Percentiles rank a stretch among this genome's conserved stretches.
These are phyloP conservation scores for Macrolepiota albuminosa DNA, from an alignment of 768 basidiomycete species.

Conservation along the genomic window DNA sequence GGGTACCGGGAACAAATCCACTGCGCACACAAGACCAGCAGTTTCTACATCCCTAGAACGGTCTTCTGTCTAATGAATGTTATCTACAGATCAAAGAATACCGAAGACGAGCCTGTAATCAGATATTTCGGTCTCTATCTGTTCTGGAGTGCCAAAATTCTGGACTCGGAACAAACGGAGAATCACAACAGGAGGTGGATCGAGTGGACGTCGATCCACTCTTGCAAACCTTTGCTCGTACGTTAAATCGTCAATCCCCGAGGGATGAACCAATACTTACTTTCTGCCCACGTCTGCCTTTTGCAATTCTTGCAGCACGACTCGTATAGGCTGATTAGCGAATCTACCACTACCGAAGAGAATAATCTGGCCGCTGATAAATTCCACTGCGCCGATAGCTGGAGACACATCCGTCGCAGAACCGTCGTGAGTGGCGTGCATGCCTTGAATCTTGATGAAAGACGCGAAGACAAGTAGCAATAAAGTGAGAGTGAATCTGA, in stretches of 20 bases:
- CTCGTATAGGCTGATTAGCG: constrained; percentile 40
- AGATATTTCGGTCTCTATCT: constrained; percentile 44
- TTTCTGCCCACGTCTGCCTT: constrained; percentile 67
- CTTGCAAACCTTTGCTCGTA: constrained; percentile 41
- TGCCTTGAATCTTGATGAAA: neutral
- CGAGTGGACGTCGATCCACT: constrained; percentile 62
- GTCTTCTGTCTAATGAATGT: neutral
- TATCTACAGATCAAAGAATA: neutral
- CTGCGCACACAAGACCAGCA: constrained; percentile 64
- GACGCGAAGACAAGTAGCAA: neutral
- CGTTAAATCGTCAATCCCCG: neutral
- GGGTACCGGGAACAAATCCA: constrained; percentile 65
- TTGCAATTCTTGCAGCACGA: constrained; percentile 56
- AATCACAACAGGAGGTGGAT: constrained; percentile 56
- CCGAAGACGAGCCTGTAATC: constrained; percentile 40
- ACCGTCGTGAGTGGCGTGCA: neutral
- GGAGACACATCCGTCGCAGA: neutral
- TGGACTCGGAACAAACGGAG: constrained; percentile 48
- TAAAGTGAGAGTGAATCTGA: neutral
- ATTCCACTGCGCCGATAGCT: neutral
- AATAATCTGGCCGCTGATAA: neutral
- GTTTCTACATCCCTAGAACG: constrained; percentile 43
- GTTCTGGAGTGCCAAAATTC: constrained; percentile 30
- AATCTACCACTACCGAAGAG: constrained; percentile 39
- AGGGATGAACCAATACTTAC: constrained; percentile 26